Evolutionary conservation across 1,139 yeast genomes (phyloP).

Genomic region (Pichia cactophila): DNA sequence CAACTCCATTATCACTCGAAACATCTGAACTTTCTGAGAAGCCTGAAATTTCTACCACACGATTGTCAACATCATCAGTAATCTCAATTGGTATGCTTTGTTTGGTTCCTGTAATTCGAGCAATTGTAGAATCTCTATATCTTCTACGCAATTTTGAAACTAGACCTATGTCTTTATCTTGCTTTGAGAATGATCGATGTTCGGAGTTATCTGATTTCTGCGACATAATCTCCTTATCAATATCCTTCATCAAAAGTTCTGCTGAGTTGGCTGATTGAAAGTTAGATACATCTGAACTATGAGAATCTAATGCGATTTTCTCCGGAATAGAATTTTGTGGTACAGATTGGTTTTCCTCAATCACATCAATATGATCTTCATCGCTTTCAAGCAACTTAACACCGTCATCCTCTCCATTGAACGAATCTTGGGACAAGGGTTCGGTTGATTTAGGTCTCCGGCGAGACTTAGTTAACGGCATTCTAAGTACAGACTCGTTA

Average conservation of each 20-base stretch:
- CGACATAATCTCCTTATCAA: neutral
- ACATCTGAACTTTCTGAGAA: neutral
- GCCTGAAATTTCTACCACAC: neutral
- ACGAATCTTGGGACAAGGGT: constrained; percentile 9
- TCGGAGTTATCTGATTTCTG: neutral
- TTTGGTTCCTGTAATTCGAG: neutral
- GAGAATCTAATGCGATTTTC: neutral
- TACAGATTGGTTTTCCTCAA: neutral
- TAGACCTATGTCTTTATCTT: neutral
- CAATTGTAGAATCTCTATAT: neutral
- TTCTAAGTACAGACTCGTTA: neutral
- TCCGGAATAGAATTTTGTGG: neutral
- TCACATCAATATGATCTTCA: constrained; percentile 1
- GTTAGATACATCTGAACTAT: neutral
- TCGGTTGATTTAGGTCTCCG: neutral
- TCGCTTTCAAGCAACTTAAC: constrained; percentile 7
- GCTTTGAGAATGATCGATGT: neutral
- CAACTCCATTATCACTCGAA: neutral
- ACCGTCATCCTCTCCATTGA: neutral
- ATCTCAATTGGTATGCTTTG: neutral
- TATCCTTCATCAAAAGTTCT: neutral
- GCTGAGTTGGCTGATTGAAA: neutral
- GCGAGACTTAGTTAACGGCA: neutral
- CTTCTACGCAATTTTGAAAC: neutral
- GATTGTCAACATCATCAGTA: neutral